phyloP scores from a whole-genome alignment of 2,329 filamentous ascomycete genomes.

The Rhynchosporium secalis region DNA sequence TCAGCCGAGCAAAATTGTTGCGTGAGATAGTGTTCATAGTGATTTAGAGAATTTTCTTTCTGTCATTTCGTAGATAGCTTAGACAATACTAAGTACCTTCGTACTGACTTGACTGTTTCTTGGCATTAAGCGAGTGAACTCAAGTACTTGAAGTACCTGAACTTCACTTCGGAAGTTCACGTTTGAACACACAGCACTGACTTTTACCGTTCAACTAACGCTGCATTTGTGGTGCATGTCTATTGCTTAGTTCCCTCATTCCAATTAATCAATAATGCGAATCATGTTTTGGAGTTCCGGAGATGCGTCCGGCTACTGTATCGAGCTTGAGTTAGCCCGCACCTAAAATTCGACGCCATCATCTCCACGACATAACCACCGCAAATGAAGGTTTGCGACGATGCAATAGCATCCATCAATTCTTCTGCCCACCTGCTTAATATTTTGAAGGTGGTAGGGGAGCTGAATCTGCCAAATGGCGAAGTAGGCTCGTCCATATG shows the following conservation, averaged over 20 bases:
- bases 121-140: background rate
- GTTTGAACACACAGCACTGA: background rate
- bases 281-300: background rate
- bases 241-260: background rate
- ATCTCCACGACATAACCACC: background rate
- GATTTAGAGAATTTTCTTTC: background rate
- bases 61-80: background rate
- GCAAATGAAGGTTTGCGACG: too few relatives aligned
- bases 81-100: background rate
- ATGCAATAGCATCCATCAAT: background rate
- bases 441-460: background rate
- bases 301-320: background rate
- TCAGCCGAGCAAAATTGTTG: constrained; percentile 29
- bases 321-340: background rate
- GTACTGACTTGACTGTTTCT: too few relatives aligned
- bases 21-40: background rate
- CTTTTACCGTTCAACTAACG: too few relatives aligned
- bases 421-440: too few relatives aligned
- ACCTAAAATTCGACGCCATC: background rate
- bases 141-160: background rate
- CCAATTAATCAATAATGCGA: background rate
- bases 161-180: background rate
- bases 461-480: too few relatives aligned
- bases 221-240: too few relatives aligned
- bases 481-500: too few relatives aligned